Evolutionary conservation across 139 green algal genomes (phyloP).

Genomic region (Coelastrella sp.): DNA sequence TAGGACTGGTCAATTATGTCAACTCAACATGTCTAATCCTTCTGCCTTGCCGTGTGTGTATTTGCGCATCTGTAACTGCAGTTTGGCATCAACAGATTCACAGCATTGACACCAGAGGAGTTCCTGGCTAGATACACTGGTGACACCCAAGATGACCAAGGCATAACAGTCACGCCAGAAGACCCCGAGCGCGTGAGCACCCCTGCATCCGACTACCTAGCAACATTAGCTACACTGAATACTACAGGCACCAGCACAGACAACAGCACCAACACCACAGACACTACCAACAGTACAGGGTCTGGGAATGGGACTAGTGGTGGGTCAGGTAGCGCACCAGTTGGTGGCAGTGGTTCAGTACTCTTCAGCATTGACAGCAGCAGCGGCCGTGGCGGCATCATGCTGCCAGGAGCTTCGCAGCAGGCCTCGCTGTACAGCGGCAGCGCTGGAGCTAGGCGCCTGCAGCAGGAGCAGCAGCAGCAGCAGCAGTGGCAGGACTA

Average conservation of each 20-base stretch:
- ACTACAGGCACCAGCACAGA: neutral
- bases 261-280: slow-evolving; percentile 6
- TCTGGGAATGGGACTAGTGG: no score
- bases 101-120: slow-evolving; percentile 26
- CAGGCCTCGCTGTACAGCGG: neutral
- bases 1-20: no score
- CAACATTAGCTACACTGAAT: neutral
- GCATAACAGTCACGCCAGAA: slow-evolving; percentile 10
- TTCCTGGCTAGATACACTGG: slow-evolving; percentile 21
- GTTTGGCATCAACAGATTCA: slow-evolving; percentile 42
- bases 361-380: slow-evolving; percentile 1
- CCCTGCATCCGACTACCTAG: neutral
- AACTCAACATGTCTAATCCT: neutral
- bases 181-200: neutral
- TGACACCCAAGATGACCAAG: slow-evolving; percentile 11
- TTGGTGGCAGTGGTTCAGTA: no score
- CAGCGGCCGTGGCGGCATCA: neutral
- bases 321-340: neutral
- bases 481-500: slow-evolving; percentile 30
- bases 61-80: no score
- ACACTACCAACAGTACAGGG: neutral
- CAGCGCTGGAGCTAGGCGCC: neutral
- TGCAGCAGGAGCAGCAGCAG: slow-evolving; percentile 14
- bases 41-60: no score
- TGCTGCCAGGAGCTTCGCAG: neutral